Evolutionary conservation across 805 yeast species (phyloP).

Genomic region (Nakazawaea ambrosiae): DNA sequence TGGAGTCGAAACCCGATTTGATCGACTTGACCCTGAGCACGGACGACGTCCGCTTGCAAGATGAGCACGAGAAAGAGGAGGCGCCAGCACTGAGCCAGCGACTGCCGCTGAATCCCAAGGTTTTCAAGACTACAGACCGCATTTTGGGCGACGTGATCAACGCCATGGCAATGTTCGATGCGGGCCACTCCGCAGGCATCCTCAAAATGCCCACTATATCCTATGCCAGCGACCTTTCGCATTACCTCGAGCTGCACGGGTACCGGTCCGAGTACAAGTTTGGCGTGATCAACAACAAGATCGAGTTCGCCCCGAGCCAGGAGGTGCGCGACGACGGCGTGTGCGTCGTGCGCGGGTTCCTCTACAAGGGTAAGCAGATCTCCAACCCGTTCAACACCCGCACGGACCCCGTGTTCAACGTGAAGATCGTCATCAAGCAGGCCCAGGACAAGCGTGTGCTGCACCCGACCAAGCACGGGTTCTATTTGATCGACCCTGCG

Average conservation of each 20-base stretch:
- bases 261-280: constrained; percentile 18
- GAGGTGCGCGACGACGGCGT: constrained; percentile 14
- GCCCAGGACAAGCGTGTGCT: background rate
- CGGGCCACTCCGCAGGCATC: constrained; percentile 18
- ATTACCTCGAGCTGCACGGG: constrained; percentile 12
- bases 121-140: constrained; percentile 61
- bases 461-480: constrained; percentile 9
- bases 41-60: no score
- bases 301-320: constrained; percentile 27
- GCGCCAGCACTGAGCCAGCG: background rate
- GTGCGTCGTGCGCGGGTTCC: constrained; percentile 2
- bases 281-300: constrained; percentile 28
- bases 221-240: constrained; percentile 24
- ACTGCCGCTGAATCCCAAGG: constrained; percentile 1
- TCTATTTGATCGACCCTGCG: constrained; percentile 9
- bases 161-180: constrained; percentile 28
- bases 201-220: constrained; percentile 24
- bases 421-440: constrained; percentile 8
- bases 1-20: no score
- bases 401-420: constrained; percentile 7
- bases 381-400: background rate
- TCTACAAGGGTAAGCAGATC: constrained; percentile 2
- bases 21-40: no score
- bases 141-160: constrained; percentile 56
- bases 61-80: no score